Evolutionary conservation across 192 early-diverging fungal species (phyloP).

Genomic region (Linnemannia zychae): DNA sequence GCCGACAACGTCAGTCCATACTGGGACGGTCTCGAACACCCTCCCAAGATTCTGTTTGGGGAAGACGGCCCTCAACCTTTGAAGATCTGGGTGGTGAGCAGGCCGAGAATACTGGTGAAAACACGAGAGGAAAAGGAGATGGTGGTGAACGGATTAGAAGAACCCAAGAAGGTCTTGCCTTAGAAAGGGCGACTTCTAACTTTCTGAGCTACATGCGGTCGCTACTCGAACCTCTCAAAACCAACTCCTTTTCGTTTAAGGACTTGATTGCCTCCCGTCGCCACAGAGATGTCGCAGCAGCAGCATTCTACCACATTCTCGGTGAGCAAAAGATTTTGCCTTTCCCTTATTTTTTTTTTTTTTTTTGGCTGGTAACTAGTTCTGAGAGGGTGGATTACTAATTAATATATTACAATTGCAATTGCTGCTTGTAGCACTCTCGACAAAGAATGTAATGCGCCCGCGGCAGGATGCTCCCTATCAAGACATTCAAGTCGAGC

Average conservation of each 20-base stretch:
- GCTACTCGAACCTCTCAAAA: slow-evolving; percentile 4
- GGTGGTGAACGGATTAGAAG: neutral
- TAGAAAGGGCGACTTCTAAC: slow-evolving; percentile 27
- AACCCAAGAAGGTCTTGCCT: neutral
- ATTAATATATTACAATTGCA: neutral
- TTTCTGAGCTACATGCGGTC: slow-evolving; percentile 27
- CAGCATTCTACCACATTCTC: slow-evolving; percentile 41
- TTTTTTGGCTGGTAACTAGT: neutral
- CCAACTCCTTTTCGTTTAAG: slow-evolving; percentile 10
- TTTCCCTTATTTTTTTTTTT: neutral
- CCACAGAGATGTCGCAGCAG: slow-evolving; percentile 27
- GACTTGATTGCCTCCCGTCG: slow-evolving; percentile 14
- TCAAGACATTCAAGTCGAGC: neutral
- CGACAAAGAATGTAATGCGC: slow-evolving; percentile 19
- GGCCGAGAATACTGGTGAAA: neutral
- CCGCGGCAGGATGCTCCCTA: slow-evolving; percentile 21
- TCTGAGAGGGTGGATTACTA: neutral
- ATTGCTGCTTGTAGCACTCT: slow-evolving; percentile 32
- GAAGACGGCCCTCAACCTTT: neutral
- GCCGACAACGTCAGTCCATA: neutral
- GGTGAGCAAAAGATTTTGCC: too few species aligned
- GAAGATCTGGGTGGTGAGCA: neutral
- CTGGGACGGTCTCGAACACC: slow-evolving; percentile 6
- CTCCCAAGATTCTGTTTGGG: neutral
- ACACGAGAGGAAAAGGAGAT: neutral